Evolutionary conservation across 2,329 filamentous ascomycete genomes (phyloP).

Genomic region (Sporothrix dimorphospora): DNA sequence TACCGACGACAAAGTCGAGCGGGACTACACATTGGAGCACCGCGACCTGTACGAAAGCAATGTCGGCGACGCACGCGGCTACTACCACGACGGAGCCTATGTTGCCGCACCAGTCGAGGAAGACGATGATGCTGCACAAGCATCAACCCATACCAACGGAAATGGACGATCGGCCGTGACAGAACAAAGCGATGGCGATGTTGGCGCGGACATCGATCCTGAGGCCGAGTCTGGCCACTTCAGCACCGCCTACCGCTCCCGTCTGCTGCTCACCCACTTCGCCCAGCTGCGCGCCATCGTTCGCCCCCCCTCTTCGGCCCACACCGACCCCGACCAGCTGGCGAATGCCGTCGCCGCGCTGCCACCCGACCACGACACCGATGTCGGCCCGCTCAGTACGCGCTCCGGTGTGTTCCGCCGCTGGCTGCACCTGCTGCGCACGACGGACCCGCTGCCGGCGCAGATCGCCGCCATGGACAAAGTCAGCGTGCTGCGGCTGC

Average conservation of each 20-base stretch:
- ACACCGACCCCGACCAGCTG: not conserved
- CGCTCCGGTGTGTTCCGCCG: conserved; percentile 52
- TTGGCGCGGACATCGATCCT: conserved; percentile 38
- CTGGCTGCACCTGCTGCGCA: conserved; percentile 58
- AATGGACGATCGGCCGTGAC: not conserved
- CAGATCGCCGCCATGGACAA: conserved; percentile 69
- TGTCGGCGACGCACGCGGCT: conserved; percentile 60
- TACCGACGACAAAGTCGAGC: conserved; percentile 36
- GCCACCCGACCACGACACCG: conserved; percentile 55
- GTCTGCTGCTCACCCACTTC: conserved; percentile 66
- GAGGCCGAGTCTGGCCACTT: conserved; percentile 42
- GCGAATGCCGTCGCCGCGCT: conserved; percentile 59
- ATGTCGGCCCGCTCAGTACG: conserved; percentile 58
- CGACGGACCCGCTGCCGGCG: conserved; percentile 59
- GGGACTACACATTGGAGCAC: conserved; percentile 41
- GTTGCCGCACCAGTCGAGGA: conserved; percentile 59
- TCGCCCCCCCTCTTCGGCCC: conserved; percentile 52
- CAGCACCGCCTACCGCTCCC: conserved; percentile 67
- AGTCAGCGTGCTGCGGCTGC: conserved; percentile 64
- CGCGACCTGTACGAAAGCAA: conserved; percentile 53
- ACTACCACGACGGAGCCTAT: conserved; percentile 80
- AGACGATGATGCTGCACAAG: not conserved
- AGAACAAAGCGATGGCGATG: conserved; percentile 29
- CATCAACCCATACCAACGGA: conserved; percentile 33
- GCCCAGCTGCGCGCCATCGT: conserved; percentile 64